Conservation (phyloP, 768 basidiomycete genomes). For the Cystobasidiopsis lactophilus region DNA sequence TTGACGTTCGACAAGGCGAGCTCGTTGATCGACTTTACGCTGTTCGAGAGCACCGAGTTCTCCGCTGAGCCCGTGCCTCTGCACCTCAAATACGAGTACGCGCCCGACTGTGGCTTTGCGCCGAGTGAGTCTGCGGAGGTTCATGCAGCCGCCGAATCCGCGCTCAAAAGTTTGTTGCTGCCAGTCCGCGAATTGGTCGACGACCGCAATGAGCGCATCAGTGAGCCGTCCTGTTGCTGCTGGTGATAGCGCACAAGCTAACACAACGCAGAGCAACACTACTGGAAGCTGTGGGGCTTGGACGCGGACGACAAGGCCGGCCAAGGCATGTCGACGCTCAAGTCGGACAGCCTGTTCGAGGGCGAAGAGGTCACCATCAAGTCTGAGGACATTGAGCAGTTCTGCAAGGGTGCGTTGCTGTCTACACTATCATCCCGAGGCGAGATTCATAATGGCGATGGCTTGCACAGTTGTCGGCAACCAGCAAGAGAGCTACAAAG, state of each 20-base stretch:
- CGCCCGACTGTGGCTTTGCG: conserved; percentile 64
- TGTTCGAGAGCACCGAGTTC: conserved; percentile 53
- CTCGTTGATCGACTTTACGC: conserved; percentile 42
- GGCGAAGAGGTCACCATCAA: conserved; percentile 62
- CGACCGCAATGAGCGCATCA: conserved; percentile 71
- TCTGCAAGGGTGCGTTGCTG: conserved; percentile 26
- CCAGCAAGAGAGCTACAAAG: conserved; percentile 75
- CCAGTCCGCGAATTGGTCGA: conserved; percentile 56
- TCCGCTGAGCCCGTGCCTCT: conserved; percentile 55
- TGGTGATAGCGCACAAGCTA: neutral
- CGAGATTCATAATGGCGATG: no score
- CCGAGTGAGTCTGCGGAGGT: conserved; percentile 31
- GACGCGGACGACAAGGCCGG: conserved; percentile 26
- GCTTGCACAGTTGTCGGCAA: conserved; percentile 71
- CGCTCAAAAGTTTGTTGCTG: no score
- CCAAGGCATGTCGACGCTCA: conserved; percentile 49
- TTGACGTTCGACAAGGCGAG: conserved; percentile 37
- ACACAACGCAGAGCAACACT: conserved; percentile 35
- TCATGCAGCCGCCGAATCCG: no score
- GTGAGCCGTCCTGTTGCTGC: conserved; percentile 26
- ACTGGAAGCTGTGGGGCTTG: conserved; percentile 97
- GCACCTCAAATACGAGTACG: conserved; percentile 57
- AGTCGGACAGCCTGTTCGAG: conserved; percentile 57
- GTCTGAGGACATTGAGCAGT: conserved; percentile 53
- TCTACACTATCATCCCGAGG: neutral